phyloP scores from a whole-genome alignment of 2,329 filamentous ascomycete genomes.

The Aquanectria penicillioides region DNA sequence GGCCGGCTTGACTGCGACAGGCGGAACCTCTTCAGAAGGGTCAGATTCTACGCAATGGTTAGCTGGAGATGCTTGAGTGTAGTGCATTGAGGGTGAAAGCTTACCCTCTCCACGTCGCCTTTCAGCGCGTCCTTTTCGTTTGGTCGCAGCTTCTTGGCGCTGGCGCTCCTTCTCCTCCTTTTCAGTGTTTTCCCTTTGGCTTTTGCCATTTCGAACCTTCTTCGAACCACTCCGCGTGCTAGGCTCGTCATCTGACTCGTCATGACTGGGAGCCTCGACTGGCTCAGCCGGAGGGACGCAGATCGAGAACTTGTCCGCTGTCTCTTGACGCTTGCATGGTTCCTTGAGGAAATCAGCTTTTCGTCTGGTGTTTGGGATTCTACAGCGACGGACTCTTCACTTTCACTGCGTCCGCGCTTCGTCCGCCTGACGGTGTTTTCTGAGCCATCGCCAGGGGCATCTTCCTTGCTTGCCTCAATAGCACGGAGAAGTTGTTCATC shows the following conservation, averaged over 20 bases:
- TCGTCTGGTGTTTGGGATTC: constrained; percentile 29
- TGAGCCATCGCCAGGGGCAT: constrained; percentile 61
- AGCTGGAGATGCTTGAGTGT: constrained; percentile 6
- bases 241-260: constrained; percentile 79
- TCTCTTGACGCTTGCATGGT: constrained; percentile 77
- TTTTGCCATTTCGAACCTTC: constrained; percentile 69
- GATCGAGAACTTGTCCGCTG: constrained; percentile 85
- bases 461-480: constrained; percentile 94
- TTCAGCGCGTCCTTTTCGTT: constrained; percentile 84
- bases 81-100: constrained; percentile 26
- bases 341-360: constrained; percentile 59
- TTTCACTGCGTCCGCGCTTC: constrained; percentile 89
- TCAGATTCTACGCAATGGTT: constrained; percentile 69
- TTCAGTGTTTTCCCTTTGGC: constrained; percentile 70
- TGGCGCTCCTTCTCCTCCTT: constrained; percentile 80
- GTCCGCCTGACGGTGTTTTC: constrained; percentile 71
- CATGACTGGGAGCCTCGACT: constrained; percentile 60
- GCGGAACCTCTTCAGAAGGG: constrained; percentile 72
- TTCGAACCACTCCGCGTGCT: constrained; percentile 63
- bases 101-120: constrained; percentile 83
- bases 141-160: constrained; percentile 77
- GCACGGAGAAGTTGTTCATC: constrained; percentile 90
- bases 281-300: constrained; percentile 62
- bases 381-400: constrained; percentile 81
- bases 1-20: constrained; percentile 51